Base-by-base conservation (phyloP, 306 rosid species). In the Cicer arietinum region DNA sequence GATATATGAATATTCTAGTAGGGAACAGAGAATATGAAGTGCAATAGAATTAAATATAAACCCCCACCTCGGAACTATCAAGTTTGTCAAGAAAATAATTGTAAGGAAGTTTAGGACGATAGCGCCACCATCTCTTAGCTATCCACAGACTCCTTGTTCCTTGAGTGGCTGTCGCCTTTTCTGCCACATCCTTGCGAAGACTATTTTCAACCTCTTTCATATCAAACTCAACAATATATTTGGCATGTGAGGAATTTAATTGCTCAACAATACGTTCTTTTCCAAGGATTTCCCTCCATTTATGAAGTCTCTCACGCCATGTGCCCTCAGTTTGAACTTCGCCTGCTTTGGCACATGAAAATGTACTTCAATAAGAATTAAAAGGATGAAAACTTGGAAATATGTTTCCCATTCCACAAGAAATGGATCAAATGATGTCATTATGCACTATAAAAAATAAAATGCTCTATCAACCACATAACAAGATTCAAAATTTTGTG, bases 151-250 rank as follows among this genome's bases (percentile, higher is more conserved):
- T 93, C 84, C 96, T 90, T 69, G 89, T 81, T 85, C 96, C 96
- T 69, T 78, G 90, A 39, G 91, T 76, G 59, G 83, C 77, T 14
- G 89, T 69, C 41, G 63, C 80, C 77, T 86, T 94, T 74, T 87
- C 96, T 79, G 83, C 91, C 72, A 90, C 90, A 77, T 91, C 95
- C 83, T 90, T 90, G 66, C 90, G 97, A 74, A 94, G 96, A 87
- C 96, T 94, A 45, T 85, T 83, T 84, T 94, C 96, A 81, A 94
- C 98, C 90, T 94, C 98, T 80, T 91, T 90, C 98, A 94, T 92
- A 89, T 94, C 98, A 75, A 94, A 94, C 71, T 94, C 96, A 78
- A 90, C 88, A 7, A 74, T 92, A 85, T 94, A 92, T 80, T 86
- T 91, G 68, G 92, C 80, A 85, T 83, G 89, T 71, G 22, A 56